These are phyloP conservation scores for Lithocarpus polystachyus DNA, from an alignment of 306 rosid genomes.

Conservation along the genomic window DNA sequence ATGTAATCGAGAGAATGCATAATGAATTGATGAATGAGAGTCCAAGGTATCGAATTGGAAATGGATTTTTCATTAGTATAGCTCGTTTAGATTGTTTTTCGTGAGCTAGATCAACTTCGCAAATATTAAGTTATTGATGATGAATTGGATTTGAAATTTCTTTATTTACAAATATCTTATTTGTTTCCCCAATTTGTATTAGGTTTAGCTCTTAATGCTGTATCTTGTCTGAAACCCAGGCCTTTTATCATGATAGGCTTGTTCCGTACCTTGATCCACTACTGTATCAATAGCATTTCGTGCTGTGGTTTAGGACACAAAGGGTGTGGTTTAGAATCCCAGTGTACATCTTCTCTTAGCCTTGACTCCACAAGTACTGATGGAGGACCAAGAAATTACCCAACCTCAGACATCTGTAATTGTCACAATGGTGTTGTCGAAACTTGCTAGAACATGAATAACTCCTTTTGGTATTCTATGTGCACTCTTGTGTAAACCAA, in stretches of 20 bases:
- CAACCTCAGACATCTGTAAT: neutral
- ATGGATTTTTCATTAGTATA: neutral
- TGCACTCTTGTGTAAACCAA: no score
- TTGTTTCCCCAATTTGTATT: no score
- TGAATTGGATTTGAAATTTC: no score
- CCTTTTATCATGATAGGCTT: no score
- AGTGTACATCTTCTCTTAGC: neutral
- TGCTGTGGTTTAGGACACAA: no score
- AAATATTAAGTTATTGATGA: no score
- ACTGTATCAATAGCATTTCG: no score
- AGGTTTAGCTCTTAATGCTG: no score
- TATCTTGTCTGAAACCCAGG: no score
- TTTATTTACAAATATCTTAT: no score
- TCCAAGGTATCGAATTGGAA: neutral
- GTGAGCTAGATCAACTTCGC: neutral
- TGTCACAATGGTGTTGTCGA: neutral
- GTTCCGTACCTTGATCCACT: no score
- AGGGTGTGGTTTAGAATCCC: neutral
- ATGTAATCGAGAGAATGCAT: neutral
- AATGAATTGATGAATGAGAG: neutral
- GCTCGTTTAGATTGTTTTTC: neutral
- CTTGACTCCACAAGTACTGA: neutral
- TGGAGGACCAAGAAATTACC: neutral
- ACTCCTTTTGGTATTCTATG: neutral
- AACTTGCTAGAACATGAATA: slow-evolving; percentile 9